phyloP scores from a whole-genome alignment of 306 rosid genomes.

The Abrus pulchellus region DNA sequence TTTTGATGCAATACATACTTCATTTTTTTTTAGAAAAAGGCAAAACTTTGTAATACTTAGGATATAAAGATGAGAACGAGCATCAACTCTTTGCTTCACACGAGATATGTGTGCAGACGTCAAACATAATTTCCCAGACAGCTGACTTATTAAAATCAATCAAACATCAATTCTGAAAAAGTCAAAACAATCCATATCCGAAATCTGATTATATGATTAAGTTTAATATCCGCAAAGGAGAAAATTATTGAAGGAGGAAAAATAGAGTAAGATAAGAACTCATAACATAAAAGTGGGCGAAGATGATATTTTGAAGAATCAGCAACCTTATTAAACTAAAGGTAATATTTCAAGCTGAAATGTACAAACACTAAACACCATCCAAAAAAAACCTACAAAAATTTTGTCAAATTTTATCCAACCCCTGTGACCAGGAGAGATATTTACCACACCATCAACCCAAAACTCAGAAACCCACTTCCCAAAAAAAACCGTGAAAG shows the following conservation, averaged over 20 bases:
- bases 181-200: slow-evolving; percentile 24
- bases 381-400: background rate
- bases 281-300: background rate
- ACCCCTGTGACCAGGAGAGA: background rate
- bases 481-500: background rate
- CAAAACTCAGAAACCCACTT: slow-evolving; percentile 9
- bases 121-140: background rate
- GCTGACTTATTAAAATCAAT: background rate
- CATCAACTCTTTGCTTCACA: background rate
- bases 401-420: background rate
- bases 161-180: slow-evolving; percentile 6
- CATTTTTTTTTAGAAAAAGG: background rate
- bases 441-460: background rate
- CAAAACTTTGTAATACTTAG: background rate
- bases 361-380: background rate
- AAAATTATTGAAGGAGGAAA: slow-evolving; percentile 11
- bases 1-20: background rate
- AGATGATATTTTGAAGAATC: slow-evolving; percentile 16
- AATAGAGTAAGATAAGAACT: background rate
- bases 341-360: slow-evolving; percentile 15
- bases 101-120: background rate
- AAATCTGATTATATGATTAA: background rate
- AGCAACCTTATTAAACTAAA: background rate
- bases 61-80: background rate
- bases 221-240: background rate